Percentiles rank a stretch among this genome's conserved stretches.
These are phyloP conservation scores for Saccharomycopsis phalli DNA, from an alignment of 1,139 yeast genomes.

Conservation along the genomic window DNA sequence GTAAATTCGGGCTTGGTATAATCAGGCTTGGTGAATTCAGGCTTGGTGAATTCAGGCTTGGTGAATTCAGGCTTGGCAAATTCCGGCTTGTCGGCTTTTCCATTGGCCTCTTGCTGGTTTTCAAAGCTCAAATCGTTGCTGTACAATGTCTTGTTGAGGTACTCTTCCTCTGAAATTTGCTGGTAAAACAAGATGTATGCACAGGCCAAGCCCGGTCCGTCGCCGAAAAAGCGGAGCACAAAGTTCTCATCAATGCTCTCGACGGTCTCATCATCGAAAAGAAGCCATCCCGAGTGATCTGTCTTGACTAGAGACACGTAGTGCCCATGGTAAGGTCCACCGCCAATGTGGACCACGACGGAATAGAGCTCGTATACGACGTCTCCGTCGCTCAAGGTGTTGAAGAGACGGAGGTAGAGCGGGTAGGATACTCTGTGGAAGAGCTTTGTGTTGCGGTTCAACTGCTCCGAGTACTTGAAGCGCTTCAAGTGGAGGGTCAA, in stretches of 20 bases:
- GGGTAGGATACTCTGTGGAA: conserved; percentile 85
- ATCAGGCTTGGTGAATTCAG: no score
- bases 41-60: no score
- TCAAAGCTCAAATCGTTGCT: conserved; percentile 13
- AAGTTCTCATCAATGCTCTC: conserved; percentile 79
- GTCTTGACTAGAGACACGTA: conserved; percentile 83
- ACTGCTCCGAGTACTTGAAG: conserved; percentile 80
- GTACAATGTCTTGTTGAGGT: conserved; percentile 24
- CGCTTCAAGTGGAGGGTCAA: conserved; percentile 80
- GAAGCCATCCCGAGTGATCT: conserved; percentile 72
- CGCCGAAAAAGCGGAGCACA: conserved; percentile 83
- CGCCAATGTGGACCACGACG: conserved; percentile 89
- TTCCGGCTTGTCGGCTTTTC: no score
- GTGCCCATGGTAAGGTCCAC: conserved; percentile 97
- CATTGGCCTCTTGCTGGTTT: neutral
- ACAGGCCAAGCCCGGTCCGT: conserved; percentile 79
- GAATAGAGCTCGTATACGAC: conserved; percentile 75
- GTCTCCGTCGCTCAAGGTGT: conserved; percentile 46
- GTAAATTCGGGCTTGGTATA: no score
- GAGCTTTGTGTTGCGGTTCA: conserved; percentile 75
- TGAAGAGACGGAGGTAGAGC: conserved; percentile 59
- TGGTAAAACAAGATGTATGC: conserved; percentile 84
- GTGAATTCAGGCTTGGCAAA: no score
- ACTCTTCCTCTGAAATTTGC: conserved; percentile 30
- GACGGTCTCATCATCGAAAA: conserved; percentile 93